These are phyloP conservation scores for Claviceps citrina DNA, from an alignment of 2,329 filamentous ascomycete species.

Conservation along the genomic window DNA sequence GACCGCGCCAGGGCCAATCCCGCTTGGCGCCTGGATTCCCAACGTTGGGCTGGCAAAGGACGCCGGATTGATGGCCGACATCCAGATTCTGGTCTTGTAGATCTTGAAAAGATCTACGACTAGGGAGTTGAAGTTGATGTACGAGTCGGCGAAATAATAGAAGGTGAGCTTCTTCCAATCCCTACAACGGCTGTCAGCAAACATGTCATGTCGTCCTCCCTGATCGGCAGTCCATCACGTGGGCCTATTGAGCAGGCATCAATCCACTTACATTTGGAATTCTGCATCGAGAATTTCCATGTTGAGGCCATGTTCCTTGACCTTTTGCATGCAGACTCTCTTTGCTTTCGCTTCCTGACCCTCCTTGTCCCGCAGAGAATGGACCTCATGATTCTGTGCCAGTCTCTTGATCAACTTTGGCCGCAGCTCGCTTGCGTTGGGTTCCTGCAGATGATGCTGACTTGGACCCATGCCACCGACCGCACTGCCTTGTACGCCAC, in stretches of 20 bases:
- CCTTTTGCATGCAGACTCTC: constrained; percentile 90
- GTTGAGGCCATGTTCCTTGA: constrained; percentile 80
- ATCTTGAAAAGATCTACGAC: constrained; percentile 98
- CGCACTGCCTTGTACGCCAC: constrained; percentile 50
- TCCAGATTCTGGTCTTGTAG: constrained; percentile 98
- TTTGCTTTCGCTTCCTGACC: constrained; percentile 96
- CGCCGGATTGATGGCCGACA: constrained; percentile 96
- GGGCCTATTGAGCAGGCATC: no score
- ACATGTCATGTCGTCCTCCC: no score
- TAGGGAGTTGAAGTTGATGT: constrained; percentile 97
- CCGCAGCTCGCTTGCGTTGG: constrained; percentile 61
- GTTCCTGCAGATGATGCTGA: constrained; percentile 58
- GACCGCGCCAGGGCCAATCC: constrained; percentile 51
- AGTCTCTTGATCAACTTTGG: constrained; percentile 95
- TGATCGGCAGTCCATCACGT: no score
- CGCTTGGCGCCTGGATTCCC: constrained; percentile 54
- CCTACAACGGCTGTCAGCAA: constrained; percentile 33
- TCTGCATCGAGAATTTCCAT: constrained; percentile 99
- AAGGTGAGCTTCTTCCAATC: constrained; percentile 98
- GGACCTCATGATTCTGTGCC: constrained; percentile 80
- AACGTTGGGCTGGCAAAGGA: constrained; percentile 73
- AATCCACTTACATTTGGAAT: constrained; percentile 77
- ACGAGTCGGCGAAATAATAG: constrained; percentile 95
- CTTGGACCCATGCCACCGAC: constrained; percentile 65
- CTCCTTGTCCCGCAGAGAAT: constrained; percentile 83